Evolutionary conservation across 345 rosid species (phyloP).

Genomic region (Euphorbia pulcherrima): DNA sequence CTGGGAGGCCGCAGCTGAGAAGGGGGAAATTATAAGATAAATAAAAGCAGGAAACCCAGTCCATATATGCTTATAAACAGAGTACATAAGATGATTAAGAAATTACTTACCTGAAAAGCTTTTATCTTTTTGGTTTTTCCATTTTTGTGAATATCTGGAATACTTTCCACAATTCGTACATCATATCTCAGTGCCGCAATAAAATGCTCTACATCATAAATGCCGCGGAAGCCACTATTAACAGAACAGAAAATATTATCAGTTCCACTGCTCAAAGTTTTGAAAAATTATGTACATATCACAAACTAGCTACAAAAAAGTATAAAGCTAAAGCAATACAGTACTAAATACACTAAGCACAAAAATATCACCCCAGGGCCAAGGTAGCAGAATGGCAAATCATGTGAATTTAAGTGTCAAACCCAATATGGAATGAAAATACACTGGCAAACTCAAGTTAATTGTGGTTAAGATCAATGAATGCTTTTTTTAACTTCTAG

Average conservation of each 20-base stretch:
- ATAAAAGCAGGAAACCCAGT: neutral
- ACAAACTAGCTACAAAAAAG: neutral
- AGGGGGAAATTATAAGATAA: constrained; percentile 1
- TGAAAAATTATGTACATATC: neutral
- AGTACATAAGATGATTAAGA: neutral
- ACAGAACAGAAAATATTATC: constrained; percentile 14
- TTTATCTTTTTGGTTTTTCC: constrained; percentile 88
- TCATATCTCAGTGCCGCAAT: constrained; percentile 75
- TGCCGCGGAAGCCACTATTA: constrained; percentile 86
- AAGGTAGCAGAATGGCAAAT: neutral
- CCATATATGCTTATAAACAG: neutral
- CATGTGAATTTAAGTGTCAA: neutral
- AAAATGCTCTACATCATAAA: constrained; percentile 94
- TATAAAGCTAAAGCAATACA: neutral
- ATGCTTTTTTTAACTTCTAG: neutral
- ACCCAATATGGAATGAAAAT: too few species aligned
- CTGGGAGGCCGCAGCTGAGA: constrained; percentile 79
- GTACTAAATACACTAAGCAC: neutral
- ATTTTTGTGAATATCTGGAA: constrained; percentile 78
- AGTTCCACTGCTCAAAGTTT: neutral
- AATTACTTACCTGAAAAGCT: constrained; percentile 65
- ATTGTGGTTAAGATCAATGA: neutral
- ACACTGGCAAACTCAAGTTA: neutral
- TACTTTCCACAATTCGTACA: constrained; percentile 77
- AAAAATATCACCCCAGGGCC: neutral